Conservation (phyloP, 805 yeast genomes). For the Ogataea pini region DNA sequence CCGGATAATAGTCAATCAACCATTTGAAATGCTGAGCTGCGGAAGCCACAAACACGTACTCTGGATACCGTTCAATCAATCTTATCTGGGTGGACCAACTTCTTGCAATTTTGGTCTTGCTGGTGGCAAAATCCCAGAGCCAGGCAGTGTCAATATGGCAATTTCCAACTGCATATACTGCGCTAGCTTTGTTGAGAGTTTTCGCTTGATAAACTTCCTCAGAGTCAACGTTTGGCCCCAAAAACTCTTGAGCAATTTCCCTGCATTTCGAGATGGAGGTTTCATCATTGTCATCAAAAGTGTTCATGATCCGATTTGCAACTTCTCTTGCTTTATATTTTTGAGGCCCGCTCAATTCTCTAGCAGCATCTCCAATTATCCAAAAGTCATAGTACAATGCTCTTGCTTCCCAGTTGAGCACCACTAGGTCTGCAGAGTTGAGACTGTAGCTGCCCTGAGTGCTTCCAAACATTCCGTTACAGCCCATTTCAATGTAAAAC, state of each 20-base stretch:
- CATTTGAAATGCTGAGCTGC: conserved; percentile 96
- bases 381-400: conserved; percentile 78
- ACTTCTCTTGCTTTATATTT: conserved; percentile 78
- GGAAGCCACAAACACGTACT: conserved; percentile 90
- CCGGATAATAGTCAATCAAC: conserved; percentile 87
- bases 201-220: conserved; percentile 59
- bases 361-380: conserved; percentile 87
- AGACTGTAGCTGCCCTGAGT: conserved; percentile 64
- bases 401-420: conserved; percentile 80
- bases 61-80: conserved; percentile 84
- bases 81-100: conserved; percentile 94
- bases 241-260: conserved; percentile 56
- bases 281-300: conserved; percentile 72
- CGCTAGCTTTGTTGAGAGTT: conserved; percentile 40
- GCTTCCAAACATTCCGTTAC: conserved; percentile 89
- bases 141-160: conserved; percentile 98
- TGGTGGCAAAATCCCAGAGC: conserved; percentile 99
- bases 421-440: conserved; percentile 70
- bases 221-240: conserved; percentile 68
- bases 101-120: conserved; percentile 87
- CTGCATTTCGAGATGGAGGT: conserved; percentile 63
- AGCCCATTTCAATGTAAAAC: conserved; percentile 85
- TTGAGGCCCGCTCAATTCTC: conserved; percentile 84
- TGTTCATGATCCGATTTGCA: conserved; percentile 81
- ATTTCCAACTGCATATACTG: conserved; percentile 86